Conservation (phyloP, 2,329 filamentous ascomycete species). For the Fusarium clavum region DNA sequence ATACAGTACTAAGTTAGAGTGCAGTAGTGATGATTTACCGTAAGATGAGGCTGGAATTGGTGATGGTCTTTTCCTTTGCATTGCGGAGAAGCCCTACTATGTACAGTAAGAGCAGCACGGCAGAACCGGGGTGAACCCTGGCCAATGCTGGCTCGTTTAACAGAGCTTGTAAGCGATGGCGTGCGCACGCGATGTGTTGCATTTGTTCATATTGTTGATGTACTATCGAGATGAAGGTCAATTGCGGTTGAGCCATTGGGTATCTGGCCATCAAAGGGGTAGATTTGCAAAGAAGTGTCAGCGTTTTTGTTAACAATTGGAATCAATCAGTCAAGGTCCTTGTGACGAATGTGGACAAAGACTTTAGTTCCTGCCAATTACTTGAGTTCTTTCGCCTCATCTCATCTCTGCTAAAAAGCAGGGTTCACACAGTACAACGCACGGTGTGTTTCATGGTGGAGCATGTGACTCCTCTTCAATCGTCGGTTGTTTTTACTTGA, state of each 20-base stretch:
- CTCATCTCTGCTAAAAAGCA: slow-evolving; percentile 29
- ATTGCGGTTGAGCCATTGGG: background rate
- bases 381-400: slow-evolving; percentile 22
- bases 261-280: background rate
- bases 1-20: background rate
- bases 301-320: background rate
- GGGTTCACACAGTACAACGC: slow-evolving; percentile 36
- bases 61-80: slow-evolving; percentile 21
- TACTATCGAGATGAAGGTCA: slow-evolving; percentile 4
- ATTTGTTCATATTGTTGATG: slow-evolving; percentile 14
- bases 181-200: slow-evolving; percentile 36
- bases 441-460: slow-evolving; percentile 40
- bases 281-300: slow-evolving; percentile 11
- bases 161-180: slow-evolving; percentile 38
- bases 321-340: slow-evolving; percentile 2
- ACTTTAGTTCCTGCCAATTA: slow-evolving; percentile 33
- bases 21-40: slow-evolving; percentile 23
- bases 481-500: slow-evolving; percentile 20
- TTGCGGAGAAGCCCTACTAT: slow-evolving; percentile 37
- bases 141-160: slow-evolving; percentile 17
- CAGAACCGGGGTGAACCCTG: slow-evolving; percentile 40
- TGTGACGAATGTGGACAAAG: slow-evolving; percentile 41
- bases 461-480: slow-evolving; percentile 30
- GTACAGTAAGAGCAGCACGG: slow-evolving; percentile 14
- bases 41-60: slow-evolving; percentile 28